phyloP scores from a whole-genome alignment of 495 filamentous ascomycete species.

The Lasiosphaeris hirsuta region DNA sequence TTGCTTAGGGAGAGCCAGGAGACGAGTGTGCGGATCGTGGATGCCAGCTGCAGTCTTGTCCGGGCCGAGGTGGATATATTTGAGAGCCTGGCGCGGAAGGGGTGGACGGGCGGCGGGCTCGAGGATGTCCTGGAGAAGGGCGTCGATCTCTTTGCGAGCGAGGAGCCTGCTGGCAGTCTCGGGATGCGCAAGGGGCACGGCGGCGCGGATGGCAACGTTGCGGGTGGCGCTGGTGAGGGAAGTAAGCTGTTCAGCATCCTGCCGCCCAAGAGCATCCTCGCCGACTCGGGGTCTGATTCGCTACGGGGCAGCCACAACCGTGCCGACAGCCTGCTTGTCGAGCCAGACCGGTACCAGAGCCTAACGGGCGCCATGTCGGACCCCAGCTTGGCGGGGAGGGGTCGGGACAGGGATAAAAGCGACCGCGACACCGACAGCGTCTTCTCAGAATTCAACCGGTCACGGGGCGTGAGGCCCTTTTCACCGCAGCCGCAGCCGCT shows the following conservation, averaged over 20 bases:
- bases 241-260: slow-evolving; percentile 57
- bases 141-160: slow-evolving; percentile 57
- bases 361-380: slow-evolving; percentile 39
- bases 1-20: slow-evolving; percentile 57
- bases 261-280: slow-evolving; percentile 53
- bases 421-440: slow-evolving; percentile 45
- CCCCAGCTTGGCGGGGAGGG: slow-evolving; percentile 12
- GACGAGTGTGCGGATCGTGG: slow-evolving; percentile 53
- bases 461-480: slow-evolving; percentile 50
- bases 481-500: slow-evolving; percentile 47
- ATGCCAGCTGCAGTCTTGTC: slow-evolving; percentile 58
- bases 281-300: slow-evolving; percentile 38
- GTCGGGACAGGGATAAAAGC: background rate
- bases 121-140: slow-evolving; percentile 60
- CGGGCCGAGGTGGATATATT: slow-evolving; percentile 65
- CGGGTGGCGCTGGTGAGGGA: slow-evolving; percentile 28
- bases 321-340: slow-evolving; percentile 46
- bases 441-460: slow-evolving; percentile 49
- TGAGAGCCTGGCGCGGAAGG: slow-evolving; percentile 59
- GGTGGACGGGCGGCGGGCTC: slow-evolving; percentile 61
- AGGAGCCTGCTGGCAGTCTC: slow-evolving; percentile 24
- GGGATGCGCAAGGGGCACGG: slow-evolving; percentile 16
- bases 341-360: slow-evolving; percentile 48
- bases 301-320: slow-evolving; percentile 29
- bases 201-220: slow-evolving; percentile 10